These are phyloP conservation scores for Dalechampia spathulata DNA, from an alignment of 441 rosid genomes.

Conservation along the genomic window DNA sequence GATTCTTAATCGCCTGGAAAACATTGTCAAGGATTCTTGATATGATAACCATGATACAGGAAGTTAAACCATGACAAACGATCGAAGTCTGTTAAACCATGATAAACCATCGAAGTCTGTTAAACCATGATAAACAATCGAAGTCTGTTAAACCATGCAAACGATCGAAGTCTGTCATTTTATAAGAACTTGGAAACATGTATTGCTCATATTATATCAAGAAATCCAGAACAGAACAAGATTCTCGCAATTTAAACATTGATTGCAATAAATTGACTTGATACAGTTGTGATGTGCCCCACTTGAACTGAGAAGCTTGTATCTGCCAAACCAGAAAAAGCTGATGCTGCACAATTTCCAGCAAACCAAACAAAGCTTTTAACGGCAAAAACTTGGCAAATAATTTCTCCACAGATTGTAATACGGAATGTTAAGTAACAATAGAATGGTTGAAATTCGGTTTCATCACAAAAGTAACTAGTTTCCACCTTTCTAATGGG, in stretches of 20 bases:
- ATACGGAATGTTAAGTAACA: neutral
- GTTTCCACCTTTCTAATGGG: conserved; percentile 10
- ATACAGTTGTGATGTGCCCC: conserved; percentile 8
- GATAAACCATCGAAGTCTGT: too few relatives aligned
- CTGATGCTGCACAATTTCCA: conserved; percentile 10
- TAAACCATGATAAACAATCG: too few relatives aligned
- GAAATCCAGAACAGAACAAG: neutral
- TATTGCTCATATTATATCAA: neutral
- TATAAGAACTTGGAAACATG: neutral
- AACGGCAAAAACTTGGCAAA: too few relatives aligned
- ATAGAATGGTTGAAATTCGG: conserved; percentile 18
- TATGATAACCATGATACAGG: too few relatives aligned
- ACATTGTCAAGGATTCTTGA: too few relatives aligned
- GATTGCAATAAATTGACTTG: conserved; percentile 9
- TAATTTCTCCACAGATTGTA: too few relatives aligned
- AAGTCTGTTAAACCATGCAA: neutral
- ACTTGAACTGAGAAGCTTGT: conserved; percentile 11
- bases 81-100: too few relatives aligned
- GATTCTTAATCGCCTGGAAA: too few relatives aligned
- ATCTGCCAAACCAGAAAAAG: conserved; percentile 12
- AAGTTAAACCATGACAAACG: too few relatives aligned
- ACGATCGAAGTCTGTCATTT: conserved; percentile 10
- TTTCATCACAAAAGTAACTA: conserved; percentile 13
- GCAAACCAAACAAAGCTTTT: conserved; percentile 11
- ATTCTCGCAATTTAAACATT: conserved; percentile 9